Evolutionary conservation across 108 stramenopile genomes (phyloP), one percentile per base, ranked within the genome.

Genomic region (Cyclostephanos invisitatus): DNA sequence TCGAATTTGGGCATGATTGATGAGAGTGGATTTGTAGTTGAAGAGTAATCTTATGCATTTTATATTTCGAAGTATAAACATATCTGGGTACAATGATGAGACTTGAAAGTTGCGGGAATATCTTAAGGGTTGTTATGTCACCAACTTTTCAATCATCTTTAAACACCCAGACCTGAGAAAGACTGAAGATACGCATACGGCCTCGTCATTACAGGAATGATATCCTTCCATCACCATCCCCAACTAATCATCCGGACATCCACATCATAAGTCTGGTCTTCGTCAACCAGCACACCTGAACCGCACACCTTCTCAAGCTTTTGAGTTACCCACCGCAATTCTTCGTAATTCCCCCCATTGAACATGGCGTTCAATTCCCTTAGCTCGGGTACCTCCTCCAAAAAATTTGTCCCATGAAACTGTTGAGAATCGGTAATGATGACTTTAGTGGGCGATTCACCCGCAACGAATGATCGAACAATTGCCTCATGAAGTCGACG

Each of bases 391-490:
- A 89, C 64, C 22, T 80, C 70, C 7, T 63, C 44, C 10, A 84
- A 62, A 37, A 93, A 89, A 40, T 86, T 75, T 6, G 84, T 84
- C 5, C 84, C 84, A 17, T 83, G 84, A 73, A 93, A 88, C 44
- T 89, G 74, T 73, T 93, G 92, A 17, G 86, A 89, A 75, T 93
- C 92, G 5, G 89, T 86, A 32, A 93, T 64, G 22, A 93, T 68
- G 12, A 91, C 73, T 46, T 69, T 62, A 2, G 70, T 49, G 7
- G 64, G 73, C 5, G 67, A 55, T 11, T 65, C 57, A 11, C 57
- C 61, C 49, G 62, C 53, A 20, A 48, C 35, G 51, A 55, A 55
- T 55, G 59, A 50, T 27, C 60, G 72, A 27, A 48, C 47, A 15
- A 74, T 68, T 28, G 77, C 84, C 67, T 93, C 89, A 35, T 73